phyloP scores from a whole-genome alignment of 257 asterid species.

The Orobanche coerulescens region DNA sequence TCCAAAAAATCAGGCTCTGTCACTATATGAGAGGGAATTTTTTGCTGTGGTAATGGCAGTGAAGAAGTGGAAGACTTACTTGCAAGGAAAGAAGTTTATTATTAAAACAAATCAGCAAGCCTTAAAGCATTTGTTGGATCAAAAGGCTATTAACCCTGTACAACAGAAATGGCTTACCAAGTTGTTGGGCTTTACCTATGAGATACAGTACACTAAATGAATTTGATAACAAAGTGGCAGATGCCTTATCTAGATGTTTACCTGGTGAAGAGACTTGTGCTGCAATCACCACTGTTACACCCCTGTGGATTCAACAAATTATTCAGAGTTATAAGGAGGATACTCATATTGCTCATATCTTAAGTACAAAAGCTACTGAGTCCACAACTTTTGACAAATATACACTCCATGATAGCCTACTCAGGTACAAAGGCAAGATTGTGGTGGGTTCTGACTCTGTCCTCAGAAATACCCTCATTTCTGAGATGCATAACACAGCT shows the following conservation, averaged over 20 bases:
- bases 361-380: neutral
- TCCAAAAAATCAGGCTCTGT: neutral
- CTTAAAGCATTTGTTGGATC: too few species aligned
- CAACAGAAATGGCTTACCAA: neutral
- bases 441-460: neutral
- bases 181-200: neutral
- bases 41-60: too few species aligned
- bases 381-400: neutral
- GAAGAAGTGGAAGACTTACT: neutral
- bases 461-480: neutral
- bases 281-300: neutral
- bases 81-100: neutral
- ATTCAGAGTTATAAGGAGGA: neutral
- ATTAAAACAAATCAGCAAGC: neutral
- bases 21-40: too few species aligned
- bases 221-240: neutral
- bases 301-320: neutral
- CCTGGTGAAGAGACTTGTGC: neutral
- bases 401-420: neutral
- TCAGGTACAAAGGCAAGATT: neutral
- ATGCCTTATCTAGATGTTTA: neutral
- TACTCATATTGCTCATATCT: neutral
- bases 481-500: too few species aligned
- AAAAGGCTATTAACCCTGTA: too few species aligned
- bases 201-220: neutral